Percentiles rank a stretch among this genome's conserved stretches.
Conservation (phyloP, 257 asterid species). For the Gardenia jasminoides region DNA sequence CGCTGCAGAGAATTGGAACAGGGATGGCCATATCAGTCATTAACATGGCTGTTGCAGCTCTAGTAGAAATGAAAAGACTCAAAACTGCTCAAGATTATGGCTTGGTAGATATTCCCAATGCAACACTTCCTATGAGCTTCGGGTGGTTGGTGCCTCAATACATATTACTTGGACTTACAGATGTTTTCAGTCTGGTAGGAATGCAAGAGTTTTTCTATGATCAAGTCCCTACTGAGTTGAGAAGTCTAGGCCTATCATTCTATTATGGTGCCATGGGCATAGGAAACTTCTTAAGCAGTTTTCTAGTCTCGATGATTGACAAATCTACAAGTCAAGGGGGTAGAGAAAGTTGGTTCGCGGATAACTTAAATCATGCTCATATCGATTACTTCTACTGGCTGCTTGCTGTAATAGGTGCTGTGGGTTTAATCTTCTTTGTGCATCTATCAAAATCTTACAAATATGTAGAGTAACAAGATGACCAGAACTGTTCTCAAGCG, state of each 20-base stretch:
- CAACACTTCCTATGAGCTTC: conserved; percentile 54
- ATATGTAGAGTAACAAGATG: neutral
- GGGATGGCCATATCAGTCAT: conserved; percentile 44
- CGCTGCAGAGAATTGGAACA: conserved; percentile 54
- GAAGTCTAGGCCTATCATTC: conserved; percentile 52
- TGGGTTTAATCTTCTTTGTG: conserved; percentile 26
- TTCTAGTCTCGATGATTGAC: conserved; percentile 45
- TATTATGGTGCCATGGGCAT: conserved; percentile 49
- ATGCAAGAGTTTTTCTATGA: conserved; percentile 70
- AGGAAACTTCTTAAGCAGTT: conserved; percentile 59
- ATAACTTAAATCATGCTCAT: conserved; percentile 62
- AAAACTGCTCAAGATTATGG: conserved; percentile 36
- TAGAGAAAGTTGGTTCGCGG: conserved; percentile 47
- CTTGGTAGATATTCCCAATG: conserved; percentile 38
- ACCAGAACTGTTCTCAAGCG: neutral
- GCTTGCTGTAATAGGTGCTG: conserved; percentile 40
- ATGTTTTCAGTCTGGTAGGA: conserved; percentile 50
- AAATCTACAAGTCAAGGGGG: conserved; percentile 36
- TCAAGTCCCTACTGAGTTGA: conserved; percentile 54
- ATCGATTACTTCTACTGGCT: conserved; percentile 69
- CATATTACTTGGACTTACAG: conserved; percentile 43
- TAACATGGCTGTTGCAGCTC: conserved; percentile 47
- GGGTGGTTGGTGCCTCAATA: conserved; percentile 74
- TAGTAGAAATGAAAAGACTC: conserved; percentile 47
- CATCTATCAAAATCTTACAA: conserved; percentile 34